Evolutionary conservation across 371 early-diverging fungal genomes (phyloP).

Genomic region (Mortierella sp.): DNA sequence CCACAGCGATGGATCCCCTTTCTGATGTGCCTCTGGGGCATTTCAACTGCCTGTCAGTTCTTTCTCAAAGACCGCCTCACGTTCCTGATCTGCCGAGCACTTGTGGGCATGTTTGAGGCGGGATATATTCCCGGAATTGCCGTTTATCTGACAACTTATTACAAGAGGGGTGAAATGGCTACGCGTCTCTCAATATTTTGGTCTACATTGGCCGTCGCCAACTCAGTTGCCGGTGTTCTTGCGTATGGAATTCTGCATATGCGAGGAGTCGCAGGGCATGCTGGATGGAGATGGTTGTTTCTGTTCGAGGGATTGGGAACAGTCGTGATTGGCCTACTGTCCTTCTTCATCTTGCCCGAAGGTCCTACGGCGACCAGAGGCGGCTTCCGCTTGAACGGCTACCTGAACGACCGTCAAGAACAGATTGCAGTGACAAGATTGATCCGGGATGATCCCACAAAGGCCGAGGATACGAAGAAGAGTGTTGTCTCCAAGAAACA

Average conservation of each 20-base stretch:
- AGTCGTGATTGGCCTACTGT: conserved; percentile 43
- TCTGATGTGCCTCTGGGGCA: conserved; percentile 71
- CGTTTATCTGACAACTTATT: conserved; percentile 59
- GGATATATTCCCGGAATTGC: conserved; percentile 64
- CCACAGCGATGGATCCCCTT: conserved; percentile 69
- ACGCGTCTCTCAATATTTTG: conserved; percentile 61
- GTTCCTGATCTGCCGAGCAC: conserved; percentile 57
- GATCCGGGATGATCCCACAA: conserved; percentile 63
- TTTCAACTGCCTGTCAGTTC: conserved; percentile 62
- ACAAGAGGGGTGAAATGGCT: conserved; percentile 60
- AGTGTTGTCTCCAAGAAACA: conserved; percentile 58
- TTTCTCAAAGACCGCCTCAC: conserved; percentile 50
- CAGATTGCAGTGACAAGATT: conserved; percentile 66
- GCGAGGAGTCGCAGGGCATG: conserved; percentile 56
- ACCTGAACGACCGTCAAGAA: conserved; percentile 57
- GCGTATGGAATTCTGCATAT: conserved; percentile 59
- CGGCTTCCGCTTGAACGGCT: conserved; percentile 56
- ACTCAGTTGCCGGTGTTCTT: conserved; percentile 59
- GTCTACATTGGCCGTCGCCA: conserved; percentile 59
- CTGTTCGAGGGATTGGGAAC: conserved; percentile 56
- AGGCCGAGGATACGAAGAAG: conserved; percentile 57
- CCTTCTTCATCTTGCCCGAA: conserved; percentile 62
- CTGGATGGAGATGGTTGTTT: conserved; percentile 61
- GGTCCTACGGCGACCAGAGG: conserved; percentile 57
- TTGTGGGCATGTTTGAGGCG: conserved; percentile 63